Evolutionary conservation across 257 asterid species (phyloP), one percentile per base, ranked within the genome.

Genomic region (Thymus mandschuricus): DNA sequence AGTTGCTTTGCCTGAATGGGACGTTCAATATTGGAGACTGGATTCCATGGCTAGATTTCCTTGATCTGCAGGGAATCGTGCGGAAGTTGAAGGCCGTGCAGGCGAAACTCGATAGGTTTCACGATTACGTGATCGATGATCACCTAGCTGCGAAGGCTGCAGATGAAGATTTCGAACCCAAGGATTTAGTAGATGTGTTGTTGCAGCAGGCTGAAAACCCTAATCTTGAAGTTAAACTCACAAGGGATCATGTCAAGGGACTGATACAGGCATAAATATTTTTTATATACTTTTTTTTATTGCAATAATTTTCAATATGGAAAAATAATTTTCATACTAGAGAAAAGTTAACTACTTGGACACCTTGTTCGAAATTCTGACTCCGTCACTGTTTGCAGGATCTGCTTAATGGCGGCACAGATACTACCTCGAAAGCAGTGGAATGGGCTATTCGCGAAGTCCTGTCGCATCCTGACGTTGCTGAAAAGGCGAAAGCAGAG

Each of bases 41-140:
- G 89, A 74, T 86, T 33, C 86, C 87, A 1, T 83, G 87, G 86
- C 66, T 83, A 6, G 9, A 34, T n/a, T 77, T 59, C 21, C 81
- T 85, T n/a, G 88, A 83, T 55, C 2, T 83, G 6, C 86, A 83
- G 44, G 91, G 88, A 8, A 68, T 77, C 72, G 82, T 77, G 21
- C 77, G 68, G 73, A 64, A 57, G 52, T 83, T 86, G 85, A 86
- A 77, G 60, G 75, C 40, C 4, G 12, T 79, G 61, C 1, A 45
- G 11, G 70, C 68, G 66, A 83, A 70, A 11, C n/a, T 81, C 0
- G 88, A 86, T 43, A 65, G 40, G 64, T 83, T 81, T 70, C 56
- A 30, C 4, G 44, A 70, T 9, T 31, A 21, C 12, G 82, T 82
- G 15, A 55, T 82, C 43, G 75, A 75, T 40, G 80, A 72, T 73